Base-by-base conservation (phyloP, 768 basidiomycete genomes). In the Porphyrellus cyaneotinctus region DNA sequence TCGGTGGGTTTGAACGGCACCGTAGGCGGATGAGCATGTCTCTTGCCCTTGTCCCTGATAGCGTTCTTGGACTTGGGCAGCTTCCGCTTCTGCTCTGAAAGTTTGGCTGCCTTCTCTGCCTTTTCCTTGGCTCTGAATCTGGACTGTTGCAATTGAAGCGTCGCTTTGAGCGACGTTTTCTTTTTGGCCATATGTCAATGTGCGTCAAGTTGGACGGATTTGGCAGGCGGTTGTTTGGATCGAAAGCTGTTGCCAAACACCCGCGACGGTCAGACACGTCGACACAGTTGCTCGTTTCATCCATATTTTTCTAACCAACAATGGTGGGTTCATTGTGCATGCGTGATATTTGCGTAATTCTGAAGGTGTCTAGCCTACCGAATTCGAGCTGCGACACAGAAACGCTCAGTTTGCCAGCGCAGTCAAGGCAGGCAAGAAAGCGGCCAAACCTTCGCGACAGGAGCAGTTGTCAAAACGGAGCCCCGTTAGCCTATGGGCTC, bases 391-490 rank as follows among this genome's bases (percentile, higher is more conserved):
- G 72, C 84, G 87, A 60, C 81, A 83, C 64, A 81, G 82, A 69
- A 93, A 91, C 69, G 79, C 78, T 52, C 85, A 90, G 72, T 93
- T 93, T 71, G 87, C 85, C 36, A 81, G 77, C 54, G 82, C 84
- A 55, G 84, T 81, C 57, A 82, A 80, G 57, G 70, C 79, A 33
- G 90, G 90, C 61, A 91, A 89, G 77, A 87, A 88, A 43, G 81
- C 87, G 2, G 78, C 80, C 54, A 85, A 87, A 58, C 75, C 76
- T 13, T 90, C 89, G 47, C 78, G 85, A 54, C 82, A 86, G 59
- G 88, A 92, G 52, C 76, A 75, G 58, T 72, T 87, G 33, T 76
- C 78, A 33, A 88, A 89, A 70, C 77, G 80, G 53, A 88, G 85
- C 61, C 88, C 90, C 14, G 62, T 92, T n/a, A 83, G 81, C 56